Evolutionary conservation across 1,284 basidiomycete species (phyloP), one percentile per base, ranked within the genome.

Genomic region (Afroboletus lepidellus): DNA sequence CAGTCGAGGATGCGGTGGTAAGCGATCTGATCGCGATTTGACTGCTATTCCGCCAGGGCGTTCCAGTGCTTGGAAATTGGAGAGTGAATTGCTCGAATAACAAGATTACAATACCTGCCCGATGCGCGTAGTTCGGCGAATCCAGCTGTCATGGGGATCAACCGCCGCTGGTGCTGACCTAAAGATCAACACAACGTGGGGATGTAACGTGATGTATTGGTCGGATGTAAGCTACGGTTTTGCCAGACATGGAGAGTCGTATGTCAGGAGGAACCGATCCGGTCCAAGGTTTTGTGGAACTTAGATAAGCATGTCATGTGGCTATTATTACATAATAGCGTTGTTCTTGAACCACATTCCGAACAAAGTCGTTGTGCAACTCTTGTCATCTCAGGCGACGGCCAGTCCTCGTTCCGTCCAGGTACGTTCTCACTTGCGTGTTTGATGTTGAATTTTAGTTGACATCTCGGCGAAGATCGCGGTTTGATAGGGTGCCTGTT

Each of bases 11-110:
- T 52, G 48, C 29, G 20, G 34, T 15, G 42, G 48, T 46, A n/a
- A 60, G 61, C 63, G 65, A 68, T 64, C 60, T 44, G 65, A 64
- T 66, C 63, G 63, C 54, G 25, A 49, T 56, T 32, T 18, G 8
- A 34, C 41, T 48, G 54, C 48, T 50, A 50, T 64, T 38, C 42
- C 42, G 23, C 29, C 24, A 42, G 43, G 30, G 25, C 38, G 23
- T 5, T 42, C 20, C 45, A 44, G 37, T 34, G 43, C 30, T 41
- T 29, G 39, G 36, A 18, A 43, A 47, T 50, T 49, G 50, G 61
- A 44, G 56, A 50, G 46, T 18, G 39, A 9, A 47, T 54, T 64
- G 41, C 61, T 61, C 39, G 50, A 53, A 64, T 42, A 20, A 32
- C 46, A n/a, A 15, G 25, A 36, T n/a, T 42, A 45, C 41, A 48